Base-by-base conservation (phyloP, 2,329 filamentous ascomycete species). In the Malbranchea cinnamomea region DNA sequence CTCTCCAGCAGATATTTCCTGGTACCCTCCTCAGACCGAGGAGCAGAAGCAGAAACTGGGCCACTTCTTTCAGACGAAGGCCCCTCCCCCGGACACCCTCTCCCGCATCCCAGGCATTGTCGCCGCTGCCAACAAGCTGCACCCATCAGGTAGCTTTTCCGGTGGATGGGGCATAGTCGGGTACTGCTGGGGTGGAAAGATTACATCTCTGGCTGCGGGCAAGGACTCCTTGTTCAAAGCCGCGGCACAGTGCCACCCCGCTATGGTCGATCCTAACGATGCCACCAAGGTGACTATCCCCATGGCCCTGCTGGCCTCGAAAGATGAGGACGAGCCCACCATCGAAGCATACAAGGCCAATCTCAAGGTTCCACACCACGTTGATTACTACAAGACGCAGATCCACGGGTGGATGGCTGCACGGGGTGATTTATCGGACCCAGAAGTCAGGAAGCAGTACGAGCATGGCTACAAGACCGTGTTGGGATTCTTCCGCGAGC, bases 1-100 rank as follows among this genome's bases (percentile, higher is more conserved):
- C 50, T 65, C 70, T 41, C 78, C 81, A 20, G 71, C 64, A 36
- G 65, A 68, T 41, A 69, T 74, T 43, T 59, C 57, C 30, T 72
- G 67, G 66, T 72, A 68, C 48, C 68, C 68, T 0, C 68, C 69
- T 10, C 59, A 70, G 46, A 72, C 57, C 37, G 58, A 71, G 23
- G 71, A 74, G 35, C 68, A 74, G 52, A 62, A 63, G 39, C 44
- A 68, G 52, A 71, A 71, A 47, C 57, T 74, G 9, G 65, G 66
- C 36, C 51, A 68, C 35, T 74, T 71, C 57, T 73, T 74, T 56
- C 43, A 60, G 34, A 67, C 60, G 30, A 52, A 62, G 36, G 71
- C 68, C 17, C 63, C 63, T 3, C 68, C 70, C n/a, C 65, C 67
- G 17, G 66, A 65, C 49, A 70, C 61, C 6, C 56, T 74, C 19